Base-by-base conservation (phyloP, 345 rosid species). In the Eucalyptus cladocalyx region DNA sequence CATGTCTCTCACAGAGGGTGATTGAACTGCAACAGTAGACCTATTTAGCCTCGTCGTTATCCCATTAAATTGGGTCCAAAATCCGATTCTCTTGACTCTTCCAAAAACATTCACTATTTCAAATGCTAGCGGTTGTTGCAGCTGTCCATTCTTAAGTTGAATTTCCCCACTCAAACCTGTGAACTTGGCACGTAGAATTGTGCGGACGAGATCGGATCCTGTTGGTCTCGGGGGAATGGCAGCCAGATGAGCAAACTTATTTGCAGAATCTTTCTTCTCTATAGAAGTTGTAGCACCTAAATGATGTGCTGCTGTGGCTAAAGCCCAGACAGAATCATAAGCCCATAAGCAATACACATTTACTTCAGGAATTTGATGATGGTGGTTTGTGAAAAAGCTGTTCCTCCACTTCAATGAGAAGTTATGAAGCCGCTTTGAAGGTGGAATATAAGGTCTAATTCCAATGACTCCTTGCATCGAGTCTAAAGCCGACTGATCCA, bases 261-360 rank as follows among this genome's bases (percentile, higher is more conserved):
- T 51, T 3, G 56, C 56, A 51, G 23, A 51, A 51, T 18, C 56
- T 51, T 51, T 51, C 23, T 51, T 51, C 56, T 51, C 56, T 51
- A 69, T 65, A n/a, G 49, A 47, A 34, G 50, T 72, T 23, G 8
- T 17, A 9, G 67, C 81, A 62, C 88, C 80, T 47, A 34, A 51
- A 28, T n/a, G 49, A 5, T 90, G 87, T 7, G 91, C 80, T 45
- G 95, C 94, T 89, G 49, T 76, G 30, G 94, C 96, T 83, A 94
- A 48, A 12, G 93, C 94, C 80, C 49, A 53, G 3, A 91, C 86
- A 50, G 95, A 91, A 89, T 94, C 96, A 88, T 94, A 93, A 6
- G 91, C 92, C 94, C 89, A 90, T 37, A 92, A 54, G 51, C 92
- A 89, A 37, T 86, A 91, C 10, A 58, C 32, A 88, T 89, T 90